A percentile compares a stretch with the other conserved stretches of the same genome.
Evolutionary conservation across 2,329 filamentous ascomycete species (phyloP).

Genomic region (Alternaria longipes): DNA sequence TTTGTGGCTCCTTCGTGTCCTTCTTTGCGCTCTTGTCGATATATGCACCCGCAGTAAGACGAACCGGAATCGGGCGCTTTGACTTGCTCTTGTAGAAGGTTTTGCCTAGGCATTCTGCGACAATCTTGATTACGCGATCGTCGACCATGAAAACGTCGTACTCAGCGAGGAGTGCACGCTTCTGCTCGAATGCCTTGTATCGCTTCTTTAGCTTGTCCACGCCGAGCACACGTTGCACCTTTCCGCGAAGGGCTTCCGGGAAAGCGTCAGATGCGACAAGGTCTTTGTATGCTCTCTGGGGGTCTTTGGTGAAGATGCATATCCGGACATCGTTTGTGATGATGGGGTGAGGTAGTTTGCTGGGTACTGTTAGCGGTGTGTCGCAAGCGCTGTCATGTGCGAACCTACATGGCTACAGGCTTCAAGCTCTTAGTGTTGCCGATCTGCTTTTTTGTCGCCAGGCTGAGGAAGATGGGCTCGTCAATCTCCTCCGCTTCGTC

Average conservation of each 20-base stretch:
- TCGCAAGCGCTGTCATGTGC: background rate
- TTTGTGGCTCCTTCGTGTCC: slow-evolving; percentile 43
- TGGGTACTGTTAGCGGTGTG: slow-evolving; percentile 31
- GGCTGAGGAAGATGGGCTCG: slow-evolving; percentile 66
- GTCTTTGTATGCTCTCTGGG: slow-evolving; percentile 90
- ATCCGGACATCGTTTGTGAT: slow-evolving; percentile 72
- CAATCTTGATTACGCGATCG: slow-evolving; percentile 76
- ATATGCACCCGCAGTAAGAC: slow-evolving; percentile 71
- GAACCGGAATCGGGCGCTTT: slow-evolving; percentile 88
- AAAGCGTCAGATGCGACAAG: slow-evolving; percentile 75
- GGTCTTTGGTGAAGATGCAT: slow-evolving; percentile 85
- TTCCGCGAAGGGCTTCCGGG: slow-evolving; percentile 58
- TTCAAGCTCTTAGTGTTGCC: slow-evolving; percentile 80
- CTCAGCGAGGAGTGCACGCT: slow-evolving; percentile 79
- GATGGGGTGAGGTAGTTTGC: slow-evolving; percentile 75
- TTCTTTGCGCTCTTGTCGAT: slow-evolving; percentile 62
- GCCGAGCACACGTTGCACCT: slow-evolving; percentile 73
- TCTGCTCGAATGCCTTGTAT: slow-evolving; percentile 86
- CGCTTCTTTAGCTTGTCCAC: slow-evolving; percentile 86
- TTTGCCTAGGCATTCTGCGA: slow-evolving; percentile 86
- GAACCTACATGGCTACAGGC: slow-evolving; percentile 75
- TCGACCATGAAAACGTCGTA: slow-evolving; percentile 96
- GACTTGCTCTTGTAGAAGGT: slow-evolving; percentile 84
- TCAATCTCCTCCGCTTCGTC: slow-evolving; percentile 59
- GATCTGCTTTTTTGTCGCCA: slow-evolving; percentile 73